Base-by-base conservation (phyloP, 73 alveolate species). In the Symbiodinium pilosum region DNA sequence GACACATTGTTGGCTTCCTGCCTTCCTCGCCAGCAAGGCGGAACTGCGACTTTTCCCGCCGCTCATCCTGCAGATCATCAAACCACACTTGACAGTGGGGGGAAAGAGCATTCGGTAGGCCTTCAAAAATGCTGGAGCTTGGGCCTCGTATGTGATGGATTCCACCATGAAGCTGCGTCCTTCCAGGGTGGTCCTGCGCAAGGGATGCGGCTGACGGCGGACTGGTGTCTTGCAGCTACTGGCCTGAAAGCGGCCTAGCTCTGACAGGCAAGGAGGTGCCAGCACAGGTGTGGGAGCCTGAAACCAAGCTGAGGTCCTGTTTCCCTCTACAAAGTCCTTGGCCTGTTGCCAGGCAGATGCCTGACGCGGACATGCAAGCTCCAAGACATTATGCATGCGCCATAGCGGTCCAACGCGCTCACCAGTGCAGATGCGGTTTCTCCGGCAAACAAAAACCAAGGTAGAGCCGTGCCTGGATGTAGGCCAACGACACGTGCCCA, bases 401-500 rank as follows among this genome's bases (percentile, higher is more conserved):
- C n/a, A n/a, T n/a, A n/a, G n/a, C n/a, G n/a, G n/a, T n/a, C n/a
- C n/a, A n/a, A n/a, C n/a, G n/a, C n/a, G n/a, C n/a, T n/a, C n/a
- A n/a, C n/a, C n/a, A n/a, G n/a, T n/a, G n/a, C n/a, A n/a, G n/a
- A n/a, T n/a, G n/a, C n/a, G n/a, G n/a, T n/a, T n/a, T n/a, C n/a
- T n/a, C n/a, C n/a, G n/a, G n/a, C n/a, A n/a, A n/a, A n/a, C n/a
- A n/a, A n/a, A n/a, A n/a, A n/a, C n/a, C n/a, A n/a, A 47, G 59
- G 59, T 6, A 47, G 59, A 47, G 59, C 9, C 84, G 84, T 4
- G 84, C 96, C 96, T 91, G 96, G 44, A 91, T 91, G 87, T 91
- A 91, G 88, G 96, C 96, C 88, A 91, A 32, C 16, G 96, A 91
- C 1, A 91, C 96, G 47, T 91, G 96, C 52, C 96, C 96, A 91